Percentiles rank a stretch among this genome's conserved stretches.
Conservation (phyloP, 1,284 basidiomycete genomes). For the Gastroboletus turbinatus region DNA sequence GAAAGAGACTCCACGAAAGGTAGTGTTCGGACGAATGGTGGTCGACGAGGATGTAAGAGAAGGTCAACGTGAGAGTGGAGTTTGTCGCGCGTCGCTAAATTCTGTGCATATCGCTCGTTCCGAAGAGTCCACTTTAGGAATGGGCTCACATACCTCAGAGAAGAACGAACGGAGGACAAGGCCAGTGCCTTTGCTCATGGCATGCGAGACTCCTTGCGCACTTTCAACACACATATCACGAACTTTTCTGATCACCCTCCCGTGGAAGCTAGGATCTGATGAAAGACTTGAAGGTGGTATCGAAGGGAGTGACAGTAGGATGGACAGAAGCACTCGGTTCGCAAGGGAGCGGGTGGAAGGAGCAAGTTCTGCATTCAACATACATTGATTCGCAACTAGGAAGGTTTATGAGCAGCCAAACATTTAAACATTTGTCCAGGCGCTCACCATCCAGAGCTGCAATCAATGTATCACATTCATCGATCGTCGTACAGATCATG, state of each 20-base stretch:
- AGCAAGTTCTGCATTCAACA: constrained; percentile 51
- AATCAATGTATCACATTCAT: constrained; percentile 57
- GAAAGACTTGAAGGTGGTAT: constrained; percentile 58
- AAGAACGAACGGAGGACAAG: constrained; percentile 46
- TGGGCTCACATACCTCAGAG: constrained; percentile 25
- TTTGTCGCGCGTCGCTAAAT: constrained; percentile 13
- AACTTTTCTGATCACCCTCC: constrained; percentile 43
- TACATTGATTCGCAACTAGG: constrained; percentile 49
- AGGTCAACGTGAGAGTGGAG: constrained; percentile 53
- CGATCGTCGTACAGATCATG: constrained; percentile 46
- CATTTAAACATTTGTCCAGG: neutral
- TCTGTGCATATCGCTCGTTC: constrained; percentile 14
- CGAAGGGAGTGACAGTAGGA: constrained; percentile 56
- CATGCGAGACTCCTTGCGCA: constrained; percentile 51
- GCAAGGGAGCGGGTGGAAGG: constrained; percentile 57
- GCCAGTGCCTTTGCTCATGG: constrained; percentile 58
- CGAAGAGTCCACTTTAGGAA: neutral
- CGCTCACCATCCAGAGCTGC: constrained; percentile 61
- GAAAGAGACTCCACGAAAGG: constrained; percentile 63
- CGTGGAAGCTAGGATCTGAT: constrained; percentile 48
- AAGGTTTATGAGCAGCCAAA: constrained; percentile 8
- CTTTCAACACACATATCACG: constrained; percentile 49
- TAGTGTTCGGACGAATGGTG: constrained; percentile 67
- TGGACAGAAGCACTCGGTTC: constrained; percentile 55
- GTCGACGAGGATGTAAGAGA: constrained; percentile 72